Base-by-base conservation (phyloP, 805 yeast genomes). In the Pichia californica region DNA sequence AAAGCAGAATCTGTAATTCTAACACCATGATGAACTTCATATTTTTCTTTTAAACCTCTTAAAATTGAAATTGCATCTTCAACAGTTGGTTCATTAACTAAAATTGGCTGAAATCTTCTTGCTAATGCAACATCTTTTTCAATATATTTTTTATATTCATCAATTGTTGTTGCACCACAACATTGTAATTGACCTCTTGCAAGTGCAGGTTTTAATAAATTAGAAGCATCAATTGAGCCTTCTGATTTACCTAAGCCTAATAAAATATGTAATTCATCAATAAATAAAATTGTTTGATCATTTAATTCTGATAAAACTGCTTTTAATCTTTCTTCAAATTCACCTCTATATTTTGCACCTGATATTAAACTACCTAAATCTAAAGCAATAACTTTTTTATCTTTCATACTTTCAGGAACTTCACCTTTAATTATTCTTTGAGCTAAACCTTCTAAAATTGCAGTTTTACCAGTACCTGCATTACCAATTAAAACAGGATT, bases 101-200 rank as follows among this genome's bases (percentile, higher is more conserved):
- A 96, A 55, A 93, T 87, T 63, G 88, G 88, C 68, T 93, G 99
- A 77, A 93, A 93, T 64, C 99, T 80, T 74, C 99, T 85, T 67
- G 91, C 99, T 62, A 93, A 91, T 1, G 99, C 99, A 63, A 96
- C 99, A 66, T 93, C 99, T 65, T 91, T 91, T 61, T 93, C 88
- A 48, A 93, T 81, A 59, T 83, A 80, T 59, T 88, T 82, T 60
- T 98, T 78, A 72, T 93, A 93, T 69, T 93, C 99, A 44, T 84
- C 83, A 55, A 88, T 83, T 1, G 99, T 93, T 25, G 99, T 93
- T 23, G 99, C 99, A 70, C 99, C 99, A 61, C 89, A 88, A 66
- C 97, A 95, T 65, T 93, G 97, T 59, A 93, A 78, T 41, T 84
- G 76, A 54, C 99, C 98, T 68, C 99, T 81, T 2, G 99, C 97